Conservation (phyloP, 2,329 filamentous ascomycete species). For the Purpureocillium lavendulum region DNA sequence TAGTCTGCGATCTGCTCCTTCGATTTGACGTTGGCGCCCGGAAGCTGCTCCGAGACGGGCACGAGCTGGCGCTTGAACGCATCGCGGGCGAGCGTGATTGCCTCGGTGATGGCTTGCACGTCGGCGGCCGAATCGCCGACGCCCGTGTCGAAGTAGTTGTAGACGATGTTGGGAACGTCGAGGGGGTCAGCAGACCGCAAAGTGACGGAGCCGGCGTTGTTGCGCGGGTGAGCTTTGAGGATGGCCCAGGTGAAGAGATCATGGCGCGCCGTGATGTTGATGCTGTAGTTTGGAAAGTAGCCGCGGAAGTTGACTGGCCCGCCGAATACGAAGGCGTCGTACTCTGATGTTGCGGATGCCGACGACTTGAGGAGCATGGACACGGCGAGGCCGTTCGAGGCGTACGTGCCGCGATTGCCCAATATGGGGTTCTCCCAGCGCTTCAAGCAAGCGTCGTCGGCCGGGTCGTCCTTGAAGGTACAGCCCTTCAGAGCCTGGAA, state of each 20-base stretch:
- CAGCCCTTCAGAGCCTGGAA: conserved; percentile 13
- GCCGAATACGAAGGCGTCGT: conserved; percentile 21
- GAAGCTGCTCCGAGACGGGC: conserved; percentile 13
- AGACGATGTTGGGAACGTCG: conserved; percentile 54
- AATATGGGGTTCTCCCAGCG: conserved; percentile 15
- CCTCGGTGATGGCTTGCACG: conserved; percentile 47
- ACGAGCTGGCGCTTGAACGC: conserved; percentile 17
- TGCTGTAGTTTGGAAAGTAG: conserved; percentile 18
- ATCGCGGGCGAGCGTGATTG: conserved; percentile 40
- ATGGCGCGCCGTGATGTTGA: conserved; percentile 12
- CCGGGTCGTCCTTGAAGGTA: conserved; percentile 15
- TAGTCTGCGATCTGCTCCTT: conserved; percentile 36
- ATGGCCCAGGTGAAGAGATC: conserved; percentile 28
- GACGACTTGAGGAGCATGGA: conserved; percentile 18
- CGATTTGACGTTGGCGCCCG: conserved; percentile 26
- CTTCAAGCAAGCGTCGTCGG: conserved; percentile 23
- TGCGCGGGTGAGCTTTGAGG: conserved; percentile 55
- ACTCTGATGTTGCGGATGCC: conserved; percentile 14
- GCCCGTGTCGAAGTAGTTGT: conserved; percentile 51
- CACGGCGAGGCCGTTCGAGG: conserved; percentile 13
- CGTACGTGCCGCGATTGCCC: conserved; percentile 12
- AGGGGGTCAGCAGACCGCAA: conserved; percentile 54
- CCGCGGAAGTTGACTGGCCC: conserved; percentile 18
- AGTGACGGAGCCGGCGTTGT: conserved; percentile 51
- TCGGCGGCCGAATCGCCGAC: conserved; percentile 36